Evolutionary conservation across 805 yeast genomes (phyloP).

Genomic region (Candida michaelii): DNA sequence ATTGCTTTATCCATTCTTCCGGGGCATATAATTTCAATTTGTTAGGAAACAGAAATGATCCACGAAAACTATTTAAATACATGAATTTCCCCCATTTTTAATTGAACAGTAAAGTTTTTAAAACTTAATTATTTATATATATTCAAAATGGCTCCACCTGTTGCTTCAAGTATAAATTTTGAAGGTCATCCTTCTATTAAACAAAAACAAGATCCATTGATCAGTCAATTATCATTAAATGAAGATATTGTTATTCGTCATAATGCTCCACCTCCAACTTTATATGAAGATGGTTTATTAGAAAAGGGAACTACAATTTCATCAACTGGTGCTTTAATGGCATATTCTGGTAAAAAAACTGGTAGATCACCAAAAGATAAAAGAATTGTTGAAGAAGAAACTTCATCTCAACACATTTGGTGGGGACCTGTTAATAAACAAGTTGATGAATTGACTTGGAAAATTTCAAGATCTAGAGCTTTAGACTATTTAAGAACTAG

Average conservation of each 20-base stretch:
- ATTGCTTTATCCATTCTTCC: constrained; percentile 14
- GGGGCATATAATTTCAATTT: constrained; percentile 8
- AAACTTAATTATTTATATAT: neutral
- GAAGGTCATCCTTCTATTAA: constrained; percentile 40
- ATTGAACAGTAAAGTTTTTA: neutral
- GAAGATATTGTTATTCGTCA: constrained; percentile 73
- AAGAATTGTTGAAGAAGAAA: constrained; percentile 92
- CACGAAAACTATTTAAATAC: constrained; percentile 14
- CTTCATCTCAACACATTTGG: constrained; percentile 85
- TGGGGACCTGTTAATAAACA: constrained; percentile 99
- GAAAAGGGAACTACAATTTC: constrained; percentile 91
- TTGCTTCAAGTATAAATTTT: constrained; percentile 45
- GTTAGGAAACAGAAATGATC: neutral
- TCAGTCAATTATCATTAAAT: constrained; percentile 45
- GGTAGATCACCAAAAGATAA: constrained; percentile 99
- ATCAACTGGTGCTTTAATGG: constrained; percentile 91
- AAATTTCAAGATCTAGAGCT: constrained; percentile 93
- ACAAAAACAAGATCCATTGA: constrained; percentile 41
- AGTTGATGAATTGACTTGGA: constrained; percentile 92
- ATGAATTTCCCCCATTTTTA: constrained; percentile 5
- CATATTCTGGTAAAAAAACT: constrained; percentile 92
- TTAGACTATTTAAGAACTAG: constrained; percentile 95
- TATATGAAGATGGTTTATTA: constrained; percentile 90
- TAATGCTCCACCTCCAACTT: constrained; percentile 88
- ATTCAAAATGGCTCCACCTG: constrained; percentile 41